These are phyloP conservation scores for Dictyostelium firmibasis DNA, from an alignment of 78 protist species.

Conservation along the genomic window DNA sequence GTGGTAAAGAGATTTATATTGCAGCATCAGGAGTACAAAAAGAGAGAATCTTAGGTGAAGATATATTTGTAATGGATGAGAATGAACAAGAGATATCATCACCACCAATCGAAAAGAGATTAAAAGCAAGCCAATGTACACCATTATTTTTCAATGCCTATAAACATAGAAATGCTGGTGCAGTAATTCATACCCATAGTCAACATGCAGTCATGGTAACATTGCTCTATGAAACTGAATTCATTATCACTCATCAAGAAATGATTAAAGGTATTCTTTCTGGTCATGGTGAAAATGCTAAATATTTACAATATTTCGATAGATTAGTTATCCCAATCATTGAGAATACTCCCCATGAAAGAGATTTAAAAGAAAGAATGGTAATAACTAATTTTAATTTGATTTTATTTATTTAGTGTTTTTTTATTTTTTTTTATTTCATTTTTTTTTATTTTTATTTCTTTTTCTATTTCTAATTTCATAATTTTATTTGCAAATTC, in stretches of 20 bases:
- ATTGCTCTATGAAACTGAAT: conserved; percentile 87
- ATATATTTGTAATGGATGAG: conserved; percentile 85
- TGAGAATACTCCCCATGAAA: conserved; percentile 91
- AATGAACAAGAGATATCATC: conserved; percentile 45
- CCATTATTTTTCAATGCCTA: conserved; percentile 91
- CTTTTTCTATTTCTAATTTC: neutral
- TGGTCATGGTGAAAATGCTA: conserved; percentile 34
- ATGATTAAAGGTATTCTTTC: conserved; percentile 93
- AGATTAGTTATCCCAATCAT: conserved; percentile 93
- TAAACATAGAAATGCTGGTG: conserved; percentile 87
- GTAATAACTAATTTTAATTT: neutral
- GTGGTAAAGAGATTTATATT: conserved; percentile 80
- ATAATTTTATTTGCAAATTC: neutral
- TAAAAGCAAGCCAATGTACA: conserved; percentile 85
- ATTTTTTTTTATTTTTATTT: too few relatives aligned
- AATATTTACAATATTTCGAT: conserved; percentile 76
- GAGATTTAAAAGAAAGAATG: conserved; percentile 78
- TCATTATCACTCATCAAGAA: conserved; percentile 90
- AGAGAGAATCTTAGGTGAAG: conserved; percentile 88
- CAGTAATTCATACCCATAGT: conserved; percentile 93
- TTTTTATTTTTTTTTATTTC: neutral
- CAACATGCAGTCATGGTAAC: conserved; percentile 89
- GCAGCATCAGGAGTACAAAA: conserved; percentile 96
- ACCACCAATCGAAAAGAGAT: conserved; percentile 19
- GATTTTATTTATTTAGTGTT: neutral